Evolutionary conservation across 345 rosid species (phyloP), one percentile per base, ranked within the genome.

Genomic region (Moricandia moricandioides): DNA sequence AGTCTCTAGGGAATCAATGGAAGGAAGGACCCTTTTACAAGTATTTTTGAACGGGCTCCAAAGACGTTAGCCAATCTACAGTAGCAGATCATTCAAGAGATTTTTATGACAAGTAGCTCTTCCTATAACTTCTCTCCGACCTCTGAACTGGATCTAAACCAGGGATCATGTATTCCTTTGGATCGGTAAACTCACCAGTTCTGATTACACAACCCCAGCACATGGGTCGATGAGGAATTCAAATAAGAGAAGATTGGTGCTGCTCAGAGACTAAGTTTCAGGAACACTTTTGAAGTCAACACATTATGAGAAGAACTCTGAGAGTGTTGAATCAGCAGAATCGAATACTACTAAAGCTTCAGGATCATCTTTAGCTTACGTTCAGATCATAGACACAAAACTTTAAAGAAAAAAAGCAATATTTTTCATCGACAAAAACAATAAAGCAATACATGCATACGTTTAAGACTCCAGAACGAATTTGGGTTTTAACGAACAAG

Each of bases 11-110:
- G 33, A 33, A 45, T 55, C 72, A 71, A 45, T 63, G 74, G 72
- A 80, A 79, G 82, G 86, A 87, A 0, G 85, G 82, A 3, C 71
- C 87, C 0, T 86, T 71, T 55, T 67, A 73, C 13, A 87, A 83
- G 72, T 87, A 91, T n/a, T 1, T 88, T 69, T 8, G 84, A 87
- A 18, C 84, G 85, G 12, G 96, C 91, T 4, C 10, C 7, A 45
- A 64, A 87, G 26, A 83, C 87, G 79, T 73, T 92, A 74, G 56
- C 60, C 7, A 82, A 86, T 66, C 30, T 80, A 10, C 84, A 88
- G 65, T 60, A 69, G 35, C n/a, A n/a, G n/a, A n/a, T n/a, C n/a
- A n/a, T n/a, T n/a, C n/a, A n/a, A n/a, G n/a, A n/a, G n/a, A n/a
- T n/a, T 21, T 21, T 21, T 21, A 21, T 21, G 24, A 21, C 24